Conservation (phyloP, 345 rosid genomes). For the Brassica cretica region DNA sequence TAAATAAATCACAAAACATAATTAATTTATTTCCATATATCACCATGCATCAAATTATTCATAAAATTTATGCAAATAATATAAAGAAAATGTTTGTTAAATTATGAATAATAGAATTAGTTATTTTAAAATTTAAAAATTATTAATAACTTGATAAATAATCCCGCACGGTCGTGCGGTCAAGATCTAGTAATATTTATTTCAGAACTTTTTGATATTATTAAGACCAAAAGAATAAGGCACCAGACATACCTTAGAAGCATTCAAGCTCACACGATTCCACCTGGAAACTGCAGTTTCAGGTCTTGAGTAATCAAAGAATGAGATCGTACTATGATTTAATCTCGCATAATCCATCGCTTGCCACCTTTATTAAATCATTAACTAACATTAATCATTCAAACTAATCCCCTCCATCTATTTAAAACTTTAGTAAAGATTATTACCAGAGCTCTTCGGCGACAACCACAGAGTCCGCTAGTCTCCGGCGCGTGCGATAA, state of each 20-base stretch:
- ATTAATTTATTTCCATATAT: too few relatives aligned
- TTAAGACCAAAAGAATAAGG: not conserved
- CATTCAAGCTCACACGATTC: conserved; percentile 71
- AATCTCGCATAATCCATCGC: conserved; percentile 77
- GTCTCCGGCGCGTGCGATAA: conserved; percentile 85
- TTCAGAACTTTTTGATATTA: not conserved
- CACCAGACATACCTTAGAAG: conserved; percentile 70
- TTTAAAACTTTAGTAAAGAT: not conserved
- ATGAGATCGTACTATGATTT: conserved; percentile 75
- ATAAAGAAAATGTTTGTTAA: too few relatives aligned
- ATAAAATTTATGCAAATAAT: too few relatives aligned
- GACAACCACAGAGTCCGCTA: conserved; percentile 89
- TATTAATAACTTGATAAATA: too few relatives aligned
- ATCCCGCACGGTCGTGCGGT: too few relatives aligned
- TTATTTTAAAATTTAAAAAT: too few relatives aligned
- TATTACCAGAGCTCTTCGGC: conserved; percentile 81
- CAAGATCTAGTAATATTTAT: not conserved
- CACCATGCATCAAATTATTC: too few relatives aligned
- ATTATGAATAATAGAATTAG: too few relatives aligned
- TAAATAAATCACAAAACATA: too few relatives aligned
- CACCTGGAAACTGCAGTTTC: conserved; percentile 77
- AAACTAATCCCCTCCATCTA: not conserved
- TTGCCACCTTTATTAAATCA: conserved; percentile 61
- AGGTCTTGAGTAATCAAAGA: conserved; percentile 66
- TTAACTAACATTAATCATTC: conserved; percentile 8